A percentile compares a stretch with the other conserved stretches of the same genome.
phyloP scores from a whole-genome alignment of 2,329 filamentous ascomycete genomes.

The Penicillium sp. region DNA sequence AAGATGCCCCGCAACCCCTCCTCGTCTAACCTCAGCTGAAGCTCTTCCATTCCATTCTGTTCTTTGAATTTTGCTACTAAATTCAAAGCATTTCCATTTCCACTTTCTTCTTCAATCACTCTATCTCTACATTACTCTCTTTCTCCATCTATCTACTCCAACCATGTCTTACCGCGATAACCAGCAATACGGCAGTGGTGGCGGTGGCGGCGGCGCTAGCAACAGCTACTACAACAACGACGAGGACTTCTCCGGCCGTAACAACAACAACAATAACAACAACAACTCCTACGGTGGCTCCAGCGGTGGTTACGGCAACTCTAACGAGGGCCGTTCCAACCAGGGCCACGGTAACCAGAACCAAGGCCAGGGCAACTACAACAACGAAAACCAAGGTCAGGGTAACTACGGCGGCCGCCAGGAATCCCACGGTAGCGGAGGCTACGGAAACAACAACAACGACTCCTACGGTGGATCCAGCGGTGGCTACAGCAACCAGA shows the following conservation, averaged over 20 bases:
- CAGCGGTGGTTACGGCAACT: slow-evolving; percentile 10
- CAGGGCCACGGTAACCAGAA: not conserved
- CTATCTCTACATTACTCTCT: not conserved
- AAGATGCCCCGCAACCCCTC: slow-evolving; percentile 9
- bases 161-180: slow-evolving; percentile 23
- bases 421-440: not conserved
- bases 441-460: not conserved
- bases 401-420: slow-evolving; percentile 10
- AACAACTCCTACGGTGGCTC: slow-evolving; percentile 6
- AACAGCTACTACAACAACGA: slow-evolving; percentile 30
- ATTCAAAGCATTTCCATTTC: not conserved
- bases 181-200: slow-evolving; percentile 24
- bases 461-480: no score
- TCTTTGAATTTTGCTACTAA: not conserved
- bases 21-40: slow-evolving; percentile 2
- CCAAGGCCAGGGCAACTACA: not conserved
- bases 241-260: slow-evolving; percentile 19
- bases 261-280: slow-evolving; percentile 11
- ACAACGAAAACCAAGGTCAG: slow-evolving; percentile 1
- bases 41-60: slow-evolving; percentile 10
- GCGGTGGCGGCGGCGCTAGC: slow-evolving; percentile 19
- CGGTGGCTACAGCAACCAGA: no score
- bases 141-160: not conserved
- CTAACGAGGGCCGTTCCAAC: not conserved
- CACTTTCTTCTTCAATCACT: not conserved